A percentile compares a stretch with the other conserved stretches of the same genome.
These are phyloP conservation scores for Prunus yedoensis DNA, from an alignment of 331 rosid genomes.

Conservation along the genomic window DNA sequence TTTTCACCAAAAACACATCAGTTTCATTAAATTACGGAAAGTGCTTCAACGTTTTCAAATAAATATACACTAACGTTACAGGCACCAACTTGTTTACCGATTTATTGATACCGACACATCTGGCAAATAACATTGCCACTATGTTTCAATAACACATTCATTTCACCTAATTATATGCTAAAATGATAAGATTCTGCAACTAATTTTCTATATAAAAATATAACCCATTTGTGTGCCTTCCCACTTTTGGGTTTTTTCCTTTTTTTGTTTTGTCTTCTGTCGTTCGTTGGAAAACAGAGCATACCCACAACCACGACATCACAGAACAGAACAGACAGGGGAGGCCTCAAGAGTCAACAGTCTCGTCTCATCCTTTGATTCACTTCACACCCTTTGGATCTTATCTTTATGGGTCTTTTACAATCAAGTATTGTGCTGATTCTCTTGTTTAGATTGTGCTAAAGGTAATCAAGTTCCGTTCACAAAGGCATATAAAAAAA, in stretches of 20 bases:
- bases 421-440: not conserved
- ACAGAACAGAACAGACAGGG: not conserved
- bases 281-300: slow-evolving; percentile 32
- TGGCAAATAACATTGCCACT: not conserved
- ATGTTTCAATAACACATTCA: not conserved
- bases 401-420: not conserved
- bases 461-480: too few species aligned
- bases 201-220: too few species aligned
- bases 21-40: not conserved
- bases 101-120: too few species aligned
- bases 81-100: too few species aligned
- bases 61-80: not conserved
- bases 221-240: too few species aligned
- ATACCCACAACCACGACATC: slow-evolving; percentile 12
- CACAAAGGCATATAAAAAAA: too few species aligned
- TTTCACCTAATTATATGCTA: not conserved
- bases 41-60: not conserved
- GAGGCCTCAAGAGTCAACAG: not conserved
- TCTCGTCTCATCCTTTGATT: not conserved
- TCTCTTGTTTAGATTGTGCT: not conserved
- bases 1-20: not conserved
- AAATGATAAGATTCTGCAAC: not conserved
- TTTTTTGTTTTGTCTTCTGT: not conserved
- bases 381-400: not conserved
- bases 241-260: not conserved